Evolutionary conservation across 2,329 filamentous ascomycete species (phyloP).

Genomic region (Chalara sp.): DNA sequence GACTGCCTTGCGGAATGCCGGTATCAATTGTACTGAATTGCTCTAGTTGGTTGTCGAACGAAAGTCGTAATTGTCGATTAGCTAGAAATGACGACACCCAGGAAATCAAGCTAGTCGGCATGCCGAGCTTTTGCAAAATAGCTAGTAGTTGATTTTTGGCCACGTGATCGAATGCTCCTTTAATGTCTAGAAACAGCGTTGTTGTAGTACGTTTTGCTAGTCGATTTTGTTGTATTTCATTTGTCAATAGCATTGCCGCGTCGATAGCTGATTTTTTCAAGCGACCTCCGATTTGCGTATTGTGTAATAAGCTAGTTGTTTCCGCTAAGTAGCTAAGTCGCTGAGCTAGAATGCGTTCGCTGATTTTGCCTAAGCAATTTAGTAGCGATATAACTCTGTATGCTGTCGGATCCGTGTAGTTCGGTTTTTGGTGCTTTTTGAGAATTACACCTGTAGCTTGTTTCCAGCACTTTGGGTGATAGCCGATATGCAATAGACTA

Average conservation of each 20-base stretch:
- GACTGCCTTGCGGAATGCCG: not conserved
- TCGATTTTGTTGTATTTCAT: not conserved
- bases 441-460: slow-evolving; percentile 1
- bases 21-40: not conserved
- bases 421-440: not conserved
- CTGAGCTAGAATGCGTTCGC: slow-evolving; percentile 1
- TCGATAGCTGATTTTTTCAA: slow-evolving; percentile 8
- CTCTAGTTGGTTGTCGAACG: not conserved
- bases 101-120: not conserved
- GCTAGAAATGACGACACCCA: not conserved
- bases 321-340: slow-evolving; percentile 4
- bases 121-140: not conserved
- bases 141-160: slow-evolving; percentile 2
- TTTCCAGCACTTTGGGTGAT: not conserved
- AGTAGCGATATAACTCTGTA: slow-evolving; percentile 3
- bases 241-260: not conserved
- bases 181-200: slow-evolving; percentile 3
- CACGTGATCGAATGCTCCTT: slow-evolving; percentile 1
- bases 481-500: not conserved
- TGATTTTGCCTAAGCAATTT: not conserved
- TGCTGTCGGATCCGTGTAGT: not conserved
- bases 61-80: not conserved
- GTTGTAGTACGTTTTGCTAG: not conserved
- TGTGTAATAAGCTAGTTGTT: slow-evolving; percentile 2
- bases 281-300: not conserved